Evolutionary conservation across 345 rosid genomes (phyloP).

Genomic region (Streptanthus diversifolius): DNA sequence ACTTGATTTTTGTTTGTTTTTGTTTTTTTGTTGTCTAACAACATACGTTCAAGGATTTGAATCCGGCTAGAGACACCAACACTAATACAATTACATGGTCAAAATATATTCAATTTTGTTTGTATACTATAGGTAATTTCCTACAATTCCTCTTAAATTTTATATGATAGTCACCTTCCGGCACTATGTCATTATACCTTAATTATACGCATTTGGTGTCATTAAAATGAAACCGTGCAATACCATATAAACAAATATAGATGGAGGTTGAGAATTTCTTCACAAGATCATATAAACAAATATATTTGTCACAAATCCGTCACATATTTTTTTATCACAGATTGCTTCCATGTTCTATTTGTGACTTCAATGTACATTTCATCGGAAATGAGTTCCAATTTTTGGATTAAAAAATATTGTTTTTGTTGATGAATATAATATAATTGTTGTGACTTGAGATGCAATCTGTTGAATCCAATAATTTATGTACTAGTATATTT

Average conservation of each 20-base stretch:
- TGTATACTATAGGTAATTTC: neutral
- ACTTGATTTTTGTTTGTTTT: neutral
- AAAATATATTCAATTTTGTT: neutral
- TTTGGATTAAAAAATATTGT: neutral
- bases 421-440: neutral
- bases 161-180: neutral
- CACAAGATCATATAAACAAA: too few relatives aligned
- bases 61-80: neutral
- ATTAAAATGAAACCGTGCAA: neutral
- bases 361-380: neutral
- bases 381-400: neutral
- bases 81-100: neutral
- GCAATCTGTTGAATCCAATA: neutral
- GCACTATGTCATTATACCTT: neutral
- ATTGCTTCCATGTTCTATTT: neutral
- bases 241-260: too few relatives aligned
- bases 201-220: neutral
- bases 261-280: too few relatives aligned
- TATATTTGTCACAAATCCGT: neutral
- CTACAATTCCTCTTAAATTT: neutral
- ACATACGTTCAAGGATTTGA: neutral
- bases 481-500: neutral
- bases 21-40: too few relatives aligned
- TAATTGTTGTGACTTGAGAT: neutral
- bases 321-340: neutral